Percentiles rank a stretch among this genome's conserved stretches.
These are phyloP conservation scores for Babesia ovis DNA, from an alignment of 169 alveolate species.

Conservation along the genomic window DNA sequence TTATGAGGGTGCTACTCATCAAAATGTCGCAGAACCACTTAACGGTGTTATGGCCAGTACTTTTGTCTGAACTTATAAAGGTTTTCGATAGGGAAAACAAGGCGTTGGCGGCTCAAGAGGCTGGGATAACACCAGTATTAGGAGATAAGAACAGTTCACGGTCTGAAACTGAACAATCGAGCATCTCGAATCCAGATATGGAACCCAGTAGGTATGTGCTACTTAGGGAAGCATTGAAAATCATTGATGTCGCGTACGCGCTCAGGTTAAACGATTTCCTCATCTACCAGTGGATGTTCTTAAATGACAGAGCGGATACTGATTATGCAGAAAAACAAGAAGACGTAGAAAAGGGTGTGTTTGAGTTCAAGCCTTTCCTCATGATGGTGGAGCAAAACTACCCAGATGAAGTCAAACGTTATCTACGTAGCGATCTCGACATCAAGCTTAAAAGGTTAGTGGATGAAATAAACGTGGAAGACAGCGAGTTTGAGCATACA, in stretches of 20 bases:
- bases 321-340: constrained; percentile 12
- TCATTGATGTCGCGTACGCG: constrained; percentile 62
- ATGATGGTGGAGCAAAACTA: constrained; percentile 54
- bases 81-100: constrained; percentile 50
- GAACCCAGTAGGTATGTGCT: constrained; percentile 7
- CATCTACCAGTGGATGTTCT: constrained; percentile 68
- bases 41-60: constrained; percentile 68
- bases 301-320: constrained; percentile 48
- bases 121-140: neutral
- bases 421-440: constrained; percentile 32
- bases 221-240: constrained; percentile 59
- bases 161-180: neutral
- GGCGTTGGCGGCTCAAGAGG: neutral
- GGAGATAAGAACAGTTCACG: neutral
- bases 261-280: constrained; percentile 63
- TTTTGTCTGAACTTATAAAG: constrained; percentile 66
- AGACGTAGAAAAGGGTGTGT: constrained; percentile 11
- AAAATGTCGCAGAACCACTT: constrained; percentile 64
- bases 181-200: neutral
- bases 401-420: constrained; percentile 48
- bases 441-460: constrained; percentile 12
- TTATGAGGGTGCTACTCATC: constrained; percentile 62
- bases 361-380: constrained; percentile 66
- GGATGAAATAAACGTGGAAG: neutral
- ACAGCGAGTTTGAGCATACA: constrained; percentile 2